Conservation (phyloP, 1,284 basidiomycete genomes). For the Neolentinus lepideus region DNA sequence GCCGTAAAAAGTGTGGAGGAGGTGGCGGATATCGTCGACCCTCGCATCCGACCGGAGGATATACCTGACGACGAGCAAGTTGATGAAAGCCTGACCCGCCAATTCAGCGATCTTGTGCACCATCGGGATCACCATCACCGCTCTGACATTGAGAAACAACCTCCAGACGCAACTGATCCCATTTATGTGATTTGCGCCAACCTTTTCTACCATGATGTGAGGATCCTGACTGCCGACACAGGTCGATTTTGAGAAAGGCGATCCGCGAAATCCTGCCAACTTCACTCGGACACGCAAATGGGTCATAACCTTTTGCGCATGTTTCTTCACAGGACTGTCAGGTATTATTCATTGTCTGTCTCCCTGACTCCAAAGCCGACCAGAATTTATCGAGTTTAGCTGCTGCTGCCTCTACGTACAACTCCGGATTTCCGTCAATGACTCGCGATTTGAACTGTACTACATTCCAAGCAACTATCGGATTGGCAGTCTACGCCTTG, state of each 20-base stretch:
- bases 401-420: slow-evolving; percentile 46
- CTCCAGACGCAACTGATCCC: background rate
- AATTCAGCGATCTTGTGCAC: slow-evolving; percentile 19
- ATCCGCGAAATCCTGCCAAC: slow-evolving; percentile 42
- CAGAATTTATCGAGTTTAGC: slow-evolving; percentile 25
- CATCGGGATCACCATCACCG: slow-evolving; percentile 15
- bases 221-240: slow-evolving; percentile 11
- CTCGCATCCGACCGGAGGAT: slow-evolving; percentile 17
- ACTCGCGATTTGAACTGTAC: slow-evolving; percentile 55
- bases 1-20: slow-evolving; percentile 14
- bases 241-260: slow-evolving; percentile 50
- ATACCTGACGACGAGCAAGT: slow-evolving; percentile 16
- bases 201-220: slow-evolving; percentile 3
- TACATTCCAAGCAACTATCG: slow-evolving; percentile 51
- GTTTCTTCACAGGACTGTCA: slow-evolving; percentile 48
- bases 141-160: slow-evolving; percentile 3
- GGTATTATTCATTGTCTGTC: slow-evolving; percentile 23
- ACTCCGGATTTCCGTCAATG: slow-evolving; percentile 56
- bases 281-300: slow-evolving; percentile 40
- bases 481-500: slow-evolving; percentile 52
- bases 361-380: slow-evolving; percentile 7
- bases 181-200: background rate
- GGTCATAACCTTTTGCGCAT: slow-evolving; percentile 47
- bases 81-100: slow-evolving; percentile 18
- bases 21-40: slow-evolving; percentile 19